Base-by-base conservation (phyloP, 306 rosid species). In the Echinosophora koreensis region DNA sequence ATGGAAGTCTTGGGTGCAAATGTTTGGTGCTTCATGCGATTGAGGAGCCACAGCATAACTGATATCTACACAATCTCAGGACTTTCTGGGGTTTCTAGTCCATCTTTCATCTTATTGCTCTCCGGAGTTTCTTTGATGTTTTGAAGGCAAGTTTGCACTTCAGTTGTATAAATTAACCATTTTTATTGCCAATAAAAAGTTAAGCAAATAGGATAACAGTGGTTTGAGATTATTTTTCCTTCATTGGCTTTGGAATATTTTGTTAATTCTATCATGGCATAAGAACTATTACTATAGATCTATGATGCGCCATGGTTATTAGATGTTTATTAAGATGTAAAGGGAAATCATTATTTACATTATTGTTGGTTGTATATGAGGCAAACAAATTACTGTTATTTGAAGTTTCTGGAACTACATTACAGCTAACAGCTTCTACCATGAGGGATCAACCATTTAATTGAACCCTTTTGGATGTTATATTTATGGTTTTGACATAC, bases 181-280 rank as follows among this genome's bases (percentile, higher is more conserved):
- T 78, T 44, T 71, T 28, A 8, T 65, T 65, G 66, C 35, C 41
- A 60, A 34, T 32, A 52, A 12, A 39, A 58, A 56, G 27, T 18
- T 42, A 55, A 44, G 6, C 46, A 42, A 62, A 71, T 67, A 74
- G 71, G 76, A 76, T 70, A 76, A 42, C 61, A 50, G 66, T 80
- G 61, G 77, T 73, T 58, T 73, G 66, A 77, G 71, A 8, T 77
- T 58, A 71, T 51, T 72, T 30, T 71, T 66, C 64, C 35, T 62
- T 44, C 42, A 74, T 69, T 81, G 69, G 67, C 78, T 77, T 73
- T 69, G 56, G 59, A 37, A 46, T 73, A 63, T 62, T 82, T 62
- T 82, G 74, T 63, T 46, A 44, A 71, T 71, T 83, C 16, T 59
- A 73, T 59, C 73, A 66, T 83, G 76, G 66, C 68, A n/a, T 77